Conservation (phyloP, 2,329 filamentous ascomycete genomes). For the Diaporthe citrichinensis region DNA sequence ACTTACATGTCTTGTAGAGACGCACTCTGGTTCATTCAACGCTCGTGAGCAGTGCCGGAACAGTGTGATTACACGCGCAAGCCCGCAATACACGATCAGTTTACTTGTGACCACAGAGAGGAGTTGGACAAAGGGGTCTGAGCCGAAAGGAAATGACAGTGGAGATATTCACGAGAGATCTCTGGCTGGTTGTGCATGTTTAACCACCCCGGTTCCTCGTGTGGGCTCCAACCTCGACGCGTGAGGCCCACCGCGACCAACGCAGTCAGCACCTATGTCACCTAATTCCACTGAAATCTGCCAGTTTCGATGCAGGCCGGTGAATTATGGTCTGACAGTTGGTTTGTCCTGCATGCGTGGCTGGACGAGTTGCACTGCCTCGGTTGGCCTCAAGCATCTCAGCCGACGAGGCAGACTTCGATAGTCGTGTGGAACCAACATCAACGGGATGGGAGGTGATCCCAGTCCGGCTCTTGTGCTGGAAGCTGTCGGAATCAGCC, state of each 20-base stretch:
- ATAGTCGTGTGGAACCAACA: slow-evolving; percentile 3
- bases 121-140: slow-evolving; percentile 14
- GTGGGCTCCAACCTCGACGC: slow-evolving; percentile 6
- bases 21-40: neutral
- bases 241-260: neutral
- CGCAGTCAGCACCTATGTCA: slow-evolving; percentile 3
- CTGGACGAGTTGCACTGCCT: slow-evolving; percentile 23
- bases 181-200: slow-evolving; percentile 15
- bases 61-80: neutral
- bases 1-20: neutral
- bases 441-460: neutral
- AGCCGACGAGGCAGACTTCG: slow-evolving; percentile 20
- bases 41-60: neutral
- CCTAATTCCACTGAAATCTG: neutral
- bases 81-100: neutral
- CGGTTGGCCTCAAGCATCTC: slow-evolving; percentile 21
- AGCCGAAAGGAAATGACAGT: slow-evolving; percentile 1
- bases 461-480: too few species aligned
- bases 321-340: neutral
- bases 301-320: neutral
- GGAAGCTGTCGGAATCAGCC: too few species aligned
- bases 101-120: neutral
- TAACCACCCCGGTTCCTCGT: slow-evolving; percentile 1
- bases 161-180: neutral
- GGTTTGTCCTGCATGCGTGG: neutral